Evolutionary conservation across 495 filamentous ascomycete genomes (phyloP).

Genomic region (Tuber melanosporum): DNA sequence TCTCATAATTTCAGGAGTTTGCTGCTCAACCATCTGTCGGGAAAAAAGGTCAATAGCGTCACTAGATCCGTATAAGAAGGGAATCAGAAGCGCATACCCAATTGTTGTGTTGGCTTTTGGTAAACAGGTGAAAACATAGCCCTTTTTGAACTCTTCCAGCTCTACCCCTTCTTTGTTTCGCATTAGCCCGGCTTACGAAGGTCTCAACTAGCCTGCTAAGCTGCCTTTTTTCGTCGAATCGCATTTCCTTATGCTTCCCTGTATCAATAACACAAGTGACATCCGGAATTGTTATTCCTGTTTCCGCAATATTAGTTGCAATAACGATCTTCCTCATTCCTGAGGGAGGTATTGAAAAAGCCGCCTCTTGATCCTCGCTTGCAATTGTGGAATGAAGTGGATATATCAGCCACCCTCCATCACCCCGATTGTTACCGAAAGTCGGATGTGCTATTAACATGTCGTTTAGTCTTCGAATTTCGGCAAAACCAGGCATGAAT

Average conservation of each 20-base stretch:
- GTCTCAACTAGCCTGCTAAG: constrained; percentile 82
- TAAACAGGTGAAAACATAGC: constrained; percentile 92
- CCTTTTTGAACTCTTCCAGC: constrained; percentile 94
- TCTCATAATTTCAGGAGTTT: constrained; percentile 91
- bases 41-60: constrained; percentile 8
- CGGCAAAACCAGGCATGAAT: constrained; percentile 90
- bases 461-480: constrained; percentile 82
- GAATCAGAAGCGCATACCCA: constrained; percentile 41
- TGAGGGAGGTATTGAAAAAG: constrained; percentile 74
- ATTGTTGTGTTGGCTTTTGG: constrained; percentile 73
- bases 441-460: constrained; percentile 63
- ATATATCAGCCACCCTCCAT: constrained; percentile 66
- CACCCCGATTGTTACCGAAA: constrained; percentile 49
- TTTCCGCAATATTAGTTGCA: constrained; percentile 95
- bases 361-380: constrained; percentile 91
- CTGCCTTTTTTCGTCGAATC: constrained; percentile 84
- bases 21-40: constrained; percentile 69
- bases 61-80: not conserved
- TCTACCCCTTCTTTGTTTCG: constrained; percentile 86
- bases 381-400: constrained; percentile 88
- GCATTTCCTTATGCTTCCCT: constrained; percentile 94
- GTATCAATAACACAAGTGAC: constrained; percentile 92
- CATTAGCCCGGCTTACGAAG: constrained; percentile 89
- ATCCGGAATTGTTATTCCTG: constrained; percentile 94
- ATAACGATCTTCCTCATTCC: constrained; percentile 85